Conservation (phyloP, 768 basidiomycete genomes). For the Leccinellum rugosiceps region DNA sequence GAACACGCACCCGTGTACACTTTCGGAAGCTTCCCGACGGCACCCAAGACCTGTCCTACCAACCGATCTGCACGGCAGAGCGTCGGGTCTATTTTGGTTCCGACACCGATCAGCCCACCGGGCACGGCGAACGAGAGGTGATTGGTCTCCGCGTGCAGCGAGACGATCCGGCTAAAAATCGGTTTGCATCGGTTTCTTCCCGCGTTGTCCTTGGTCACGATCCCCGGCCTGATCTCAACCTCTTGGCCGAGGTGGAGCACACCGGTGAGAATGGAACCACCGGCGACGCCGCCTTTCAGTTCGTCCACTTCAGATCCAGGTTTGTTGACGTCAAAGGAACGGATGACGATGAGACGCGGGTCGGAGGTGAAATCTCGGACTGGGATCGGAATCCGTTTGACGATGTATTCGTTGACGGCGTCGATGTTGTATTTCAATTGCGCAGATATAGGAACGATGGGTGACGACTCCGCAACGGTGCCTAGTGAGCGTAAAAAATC, state of each 20-base stretch:
- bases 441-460: slow-evolving; percentile 98
- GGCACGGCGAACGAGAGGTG: slow-evolving; percentile 93
- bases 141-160: slow-evolving; percentile 93
- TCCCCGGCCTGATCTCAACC: slow-evolving; percentile 95
- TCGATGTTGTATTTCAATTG: slow-evolving; percentile 99
- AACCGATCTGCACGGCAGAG: slow-evolving; percentile 95
- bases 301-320: slow-evolving; percentile 97
- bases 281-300: slow-evolving; percentile 96
- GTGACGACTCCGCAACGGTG: slow-evolving; percentile 94
- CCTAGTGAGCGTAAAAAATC: slow-evolving; percentile 43
- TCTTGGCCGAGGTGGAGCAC: slow-evolving; percentile 87
- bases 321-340: slow-evolving; percentile 99
- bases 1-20: slow-evolving; percentile 73
- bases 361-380: slow-evolving; percentile 88
- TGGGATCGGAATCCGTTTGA: slow-evolving; percentile 93
- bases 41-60: slow-evolving; percentile 94
- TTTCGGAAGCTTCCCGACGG: slow-evolving; percentile 89
- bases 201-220: slow-evolving; percentile 91
- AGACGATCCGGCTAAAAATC: slow-evolving; percentile 88
- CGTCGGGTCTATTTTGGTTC: slow-evolving; percentile 94
- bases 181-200: slow-evolving; percentile 92
- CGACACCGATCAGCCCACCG: slow-evolving; percentile 97
- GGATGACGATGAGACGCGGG: slow-evolving; percentile 95
- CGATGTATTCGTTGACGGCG: slow-evolving; percentile 98
- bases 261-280: slow-evolving; percentile 92